Percentiles rank a stretch among this genome's conserved stretches.
These are phyloP conservation scores for Tephrocybe sp. DNA, from an alignment of 768 basidiomycete genomes.

Conservation along the genomic window DNA sequence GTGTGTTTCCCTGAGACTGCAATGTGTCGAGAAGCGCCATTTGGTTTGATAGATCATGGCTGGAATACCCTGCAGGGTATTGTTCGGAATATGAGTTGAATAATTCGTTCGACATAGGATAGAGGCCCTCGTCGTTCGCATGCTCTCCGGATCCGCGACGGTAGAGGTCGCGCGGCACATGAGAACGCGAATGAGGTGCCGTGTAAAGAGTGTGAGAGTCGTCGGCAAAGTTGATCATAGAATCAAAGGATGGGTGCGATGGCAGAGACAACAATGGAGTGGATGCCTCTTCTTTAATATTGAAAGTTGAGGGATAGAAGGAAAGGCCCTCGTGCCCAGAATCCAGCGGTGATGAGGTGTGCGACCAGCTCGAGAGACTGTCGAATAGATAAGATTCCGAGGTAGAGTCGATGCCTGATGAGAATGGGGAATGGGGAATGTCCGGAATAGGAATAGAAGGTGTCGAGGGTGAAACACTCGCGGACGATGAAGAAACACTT, in stretches of 20 bases:
- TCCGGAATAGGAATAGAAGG: constrained; percentile 27
- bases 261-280: constrained; percentile 24
- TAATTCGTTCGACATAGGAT: constrained; percentile 18
- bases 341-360: constrained; percentile 19
- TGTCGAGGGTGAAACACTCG: constrained; percentile 42
- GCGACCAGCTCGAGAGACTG: constrained; percentile 22
- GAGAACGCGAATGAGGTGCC: constrained; percentile 11
- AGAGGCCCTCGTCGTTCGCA: constrained; percentile 12
- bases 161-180: constrained; percentile 7
- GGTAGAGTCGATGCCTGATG: constrained; percentile 20
- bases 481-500: constrained; percentile 37
- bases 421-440: constrained; percentile 23
- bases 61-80: constrained; percentile 25
- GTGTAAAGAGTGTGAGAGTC: constrained; percentile 24
- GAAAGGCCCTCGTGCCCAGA: constrained; percentile 11
- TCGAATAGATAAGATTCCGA: constrained; percentile 25
- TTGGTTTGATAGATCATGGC: constrained; percentile 30
- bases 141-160: constrained; percentile 10
- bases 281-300: constrained; percentile 19
- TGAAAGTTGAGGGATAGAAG: constrained; percentile 19
- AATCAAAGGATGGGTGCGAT: constrained; percentile 31
- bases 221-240: constrained; percentile 30
- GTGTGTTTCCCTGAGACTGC: constrained; percentile 26
- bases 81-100: constrained; percentile 28
- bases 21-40: constrained; percentile 30